These are phyloP conservation scores for Besnoitia besnoiti DNA, from an alignment of 169 alveolate species.

Conservation along the genomic window DNA sequence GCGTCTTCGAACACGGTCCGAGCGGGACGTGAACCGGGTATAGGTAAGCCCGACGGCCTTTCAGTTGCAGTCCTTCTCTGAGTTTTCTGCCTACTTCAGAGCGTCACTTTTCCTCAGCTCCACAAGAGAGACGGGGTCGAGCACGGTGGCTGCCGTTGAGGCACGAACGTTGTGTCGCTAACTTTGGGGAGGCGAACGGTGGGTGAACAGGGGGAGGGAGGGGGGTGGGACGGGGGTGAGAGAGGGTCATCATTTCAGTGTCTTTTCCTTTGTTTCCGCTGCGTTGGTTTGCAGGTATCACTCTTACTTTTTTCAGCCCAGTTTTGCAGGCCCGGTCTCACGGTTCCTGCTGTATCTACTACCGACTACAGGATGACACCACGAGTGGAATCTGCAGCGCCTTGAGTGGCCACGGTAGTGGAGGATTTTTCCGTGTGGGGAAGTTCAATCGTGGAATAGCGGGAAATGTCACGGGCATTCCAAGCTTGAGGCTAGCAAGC, in stretches of 20 bases:
- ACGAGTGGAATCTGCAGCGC: not conserved
- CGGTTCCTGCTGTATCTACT: not conserved
- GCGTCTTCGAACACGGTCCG: not conserved
- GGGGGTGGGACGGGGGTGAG: too few species aligned
- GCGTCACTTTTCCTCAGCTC: too few species aligned
- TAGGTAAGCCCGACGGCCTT: not conserved
- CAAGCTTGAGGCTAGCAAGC: not conserved
- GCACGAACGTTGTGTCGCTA: too few species aligned
- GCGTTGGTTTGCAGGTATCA: not conserved
- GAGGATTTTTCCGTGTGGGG: not conserved
- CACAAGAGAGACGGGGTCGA: too few species aligned
- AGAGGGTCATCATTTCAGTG: not conserved
- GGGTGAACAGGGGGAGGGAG: too few species aligned
- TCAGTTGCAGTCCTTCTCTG: not conserved
- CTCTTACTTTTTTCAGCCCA: not conserved
- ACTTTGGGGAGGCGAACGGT: too few species aligned
- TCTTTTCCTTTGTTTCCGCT: not conserved
- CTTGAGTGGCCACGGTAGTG: not conserved
- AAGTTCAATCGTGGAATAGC: not conserved
- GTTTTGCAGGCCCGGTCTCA: not conserved
- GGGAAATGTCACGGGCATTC: not conserved
- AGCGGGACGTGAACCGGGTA: constrained; percentile 5
- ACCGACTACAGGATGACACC: not conserved
- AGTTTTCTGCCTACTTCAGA: too few species aligned
- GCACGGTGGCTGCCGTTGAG: too few species aligned